A percentile compares a stretch with the other conserved stretches of the same genome.
Evolutionary conservation across 1,284 basidiomycete genomes (phyloP).

Genomic region (Fomitopsis pinicola): DNA sequence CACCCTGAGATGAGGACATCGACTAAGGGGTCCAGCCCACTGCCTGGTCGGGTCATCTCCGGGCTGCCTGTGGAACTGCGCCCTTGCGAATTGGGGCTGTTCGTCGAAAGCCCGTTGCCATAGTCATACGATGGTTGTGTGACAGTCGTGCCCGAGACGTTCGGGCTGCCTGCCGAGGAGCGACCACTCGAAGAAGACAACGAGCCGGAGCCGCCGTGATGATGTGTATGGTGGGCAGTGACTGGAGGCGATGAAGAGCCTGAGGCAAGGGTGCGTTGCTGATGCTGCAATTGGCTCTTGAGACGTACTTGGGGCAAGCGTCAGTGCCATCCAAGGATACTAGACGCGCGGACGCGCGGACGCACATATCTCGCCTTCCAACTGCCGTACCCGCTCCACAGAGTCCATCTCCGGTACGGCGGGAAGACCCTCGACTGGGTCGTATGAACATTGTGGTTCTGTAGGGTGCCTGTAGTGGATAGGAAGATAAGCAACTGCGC

Average conservation of each 20-base stretch:
- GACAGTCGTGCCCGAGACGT: slow-evolving; percentile 33
- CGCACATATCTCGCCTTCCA: slow-evolving; percentile 77
- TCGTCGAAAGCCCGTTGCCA: slow-evolving; percentile 31
- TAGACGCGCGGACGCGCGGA: slow-evolving; percentile 4
- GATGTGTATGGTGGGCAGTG: slow-evolving; percentile 22
- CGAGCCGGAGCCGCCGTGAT: slow-evolving; percentile 14
- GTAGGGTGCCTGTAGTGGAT: slow-evolving; percentile 58
- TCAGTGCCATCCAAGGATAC: not conserved
- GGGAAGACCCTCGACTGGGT: slow-evolving; percentile 75
- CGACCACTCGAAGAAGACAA: slow-evolving; percentile 20
- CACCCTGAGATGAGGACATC: slow-evolving; percentile 70
- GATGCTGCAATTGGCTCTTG: slow-evolving; percentile 58
- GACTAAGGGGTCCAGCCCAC: slow-evolving; percentile 41
- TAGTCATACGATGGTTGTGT: slow-evolving; percentile 45
- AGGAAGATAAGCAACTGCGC: not conserved
- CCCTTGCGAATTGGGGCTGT: slow-evolving; percentile 38
- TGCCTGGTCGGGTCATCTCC: slow-evolving; percentile 31
- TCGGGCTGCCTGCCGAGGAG: slow-evolving; percentile 22
- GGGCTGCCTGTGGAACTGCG: slow-evolving; percentile 49
- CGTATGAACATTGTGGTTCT: slow-evolving; percentile 78
- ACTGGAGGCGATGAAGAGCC: slow-evolving; percentile 35
- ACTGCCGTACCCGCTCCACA: slow-evolving; percentile 63
- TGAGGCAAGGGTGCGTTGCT: slow-evolving; percentile 32
- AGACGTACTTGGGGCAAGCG: slow-evolving; percentile 45
- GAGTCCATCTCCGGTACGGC: slow-evolving; percentile 73